Conservation (phyloP, 31 red algal species). For the Bonnemaisonia californica region DNA sequence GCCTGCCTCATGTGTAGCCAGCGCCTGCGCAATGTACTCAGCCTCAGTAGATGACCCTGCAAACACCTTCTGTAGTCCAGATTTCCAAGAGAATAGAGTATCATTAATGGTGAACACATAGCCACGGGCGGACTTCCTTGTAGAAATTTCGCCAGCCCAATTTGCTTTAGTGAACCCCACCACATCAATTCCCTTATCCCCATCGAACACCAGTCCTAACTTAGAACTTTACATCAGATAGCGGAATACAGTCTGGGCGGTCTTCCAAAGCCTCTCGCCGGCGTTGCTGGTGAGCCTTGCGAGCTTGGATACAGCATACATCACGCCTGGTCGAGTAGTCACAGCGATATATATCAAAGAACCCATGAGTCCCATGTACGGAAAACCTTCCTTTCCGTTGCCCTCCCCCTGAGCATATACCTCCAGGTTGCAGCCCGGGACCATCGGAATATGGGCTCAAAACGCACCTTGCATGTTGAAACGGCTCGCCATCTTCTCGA, state of each 20-base stretch:
- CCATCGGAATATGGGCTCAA: too few relatives aligned
- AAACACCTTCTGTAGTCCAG: conserved; percentile 33
- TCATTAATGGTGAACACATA: conserved; percentile 31
- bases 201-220: neutral
- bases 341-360: too few relatives aligned
- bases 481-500: too few relatives aligned
- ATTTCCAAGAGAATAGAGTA: conserved; percentile 32
- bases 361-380: too few relatives aligned
- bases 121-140: conserved; percentile 40
- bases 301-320: too few relatives aligned
- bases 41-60: too few relatives aligned
- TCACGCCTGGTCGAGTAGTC: too few relatives aligned
- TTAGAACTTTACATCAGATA: neutral
- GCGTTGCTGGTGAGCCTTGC: too few relatives aligned
- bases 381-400: too few relatives aligned
- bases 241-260: neutral
- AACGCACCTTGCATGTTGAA: too few relatives aligned
- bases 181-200: neutral
- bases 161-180: conserved; percentile 21
- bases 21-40: conserved; percentile 47
- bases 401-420: too few relatives aligned
- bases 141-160: conserved; percentile 30
- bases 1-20: conserved; percentile 25
- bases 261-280: conserved; percentile 19
- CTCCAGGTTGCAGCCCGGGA: too few relatives aligned